phyloP scores from a whole-genome alignment of 2,329 filamentous ascomycete species.

The Talaromyces piceae region DNA sequence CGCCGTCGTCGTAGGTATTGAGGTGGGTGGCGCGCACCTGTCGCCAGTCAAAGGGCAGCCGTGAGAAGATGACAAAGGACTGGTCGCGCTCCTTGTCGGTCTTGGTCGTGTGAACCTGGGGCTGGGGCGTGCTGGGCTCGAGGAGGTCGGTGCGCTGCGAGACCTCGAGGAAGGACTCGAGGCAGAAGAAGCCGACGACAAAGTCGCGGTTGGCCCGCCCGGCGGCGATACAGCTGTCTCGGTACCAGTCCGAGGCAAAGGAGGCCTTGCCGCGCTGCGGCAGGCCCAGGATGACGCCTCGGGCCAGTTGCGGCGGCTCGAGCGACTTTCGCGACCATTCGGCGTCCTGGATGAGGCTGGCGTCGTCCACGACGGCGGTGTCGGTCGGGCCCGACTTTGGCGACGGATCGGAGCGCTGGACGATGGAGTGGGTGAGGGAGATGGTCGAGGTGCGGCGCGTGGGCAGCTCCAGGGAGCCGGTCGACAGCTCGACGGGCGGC shows the following conservation, averaged over 20 bases:
- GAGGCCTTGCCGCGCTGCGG: slow-evolving; percentile 13
- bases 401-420: slow-evolving; percentile 28
- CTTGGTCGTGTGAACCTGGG: not conserved
- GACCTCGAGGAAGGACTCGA: slow-evolving; percentile 29
- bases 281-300: slow-evolving; percentile 30
- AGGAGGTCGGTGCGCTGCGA: slow-evolving; percentile 23
- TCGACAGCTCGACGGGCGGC: slow-evolving; percentile 16
- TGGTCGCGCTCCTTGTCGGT: not conserved
- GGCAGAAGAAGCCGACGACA: slow-evolving; percentile 30
- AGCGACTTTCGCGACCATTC: slow-evolving; percentile 21
- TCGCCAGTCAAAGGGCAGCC: not conserved
- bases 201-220: slow-evolving; percentile 35
- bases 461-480: slow-evolving; percentile 17
- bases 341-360: slow-evolving; percentile 1
- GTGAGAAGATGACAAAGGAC: slow-evolving; percentile 6
- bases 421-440: slow-evolving; percentile 35
- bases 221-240: slow-evolving; percentile 26
- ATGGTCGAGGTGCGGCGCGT: slow-evolving; percentile 33
- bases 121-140: slow-evolving; percentile 8
- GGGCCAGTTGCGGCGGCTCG: slow-evolving; percentile 27
- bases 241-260: not conserved
- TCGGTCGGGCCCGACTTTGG: not conserved
- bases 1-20: slow-evolving; percentile 1
- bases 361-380: slow-evolving; percentile 5
- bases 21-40: not conserved